Evolutionary conservation across 2,329 filamentous ascomycete species (phyloP), one percentile per base, ranked within the genome.

Genomic region (Aciculosporium take): DNA sequence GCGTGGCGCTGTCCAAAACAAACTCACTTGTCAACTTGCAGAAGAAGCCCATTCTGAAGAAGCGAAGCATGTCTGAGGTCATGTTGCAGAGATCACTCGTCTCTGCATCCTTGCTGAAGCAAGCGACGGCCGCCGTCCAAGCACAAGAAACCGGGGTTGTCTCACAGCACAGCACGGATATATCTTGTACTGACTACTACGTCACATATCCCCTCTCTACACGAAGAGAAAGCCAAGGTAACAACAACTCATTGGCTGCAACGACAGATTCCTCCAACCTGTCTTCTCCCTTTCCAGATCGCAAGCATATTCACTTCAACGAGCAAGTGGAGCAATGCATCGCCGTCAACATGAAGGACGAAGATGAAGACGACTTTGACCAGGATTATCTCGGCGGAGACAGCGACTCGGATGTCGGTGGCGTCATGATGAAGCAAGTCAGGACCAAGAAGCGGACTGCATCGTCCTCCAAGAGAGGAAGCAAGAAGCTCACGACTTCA

Each of bases 321-420:
- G 84, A 95, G 56, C 84, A 89, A 62, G 91, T 98, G 2, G 81
- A 88, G 57, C 89, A 96, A 58, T 95, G 88, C 58, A 95, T 95
- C 49, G 91, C 91, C 7, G 76, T 98, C 25, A 88, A 96, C 27
- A 72, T 78, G 51, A 93, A 93, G 63, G 78, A 84, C 48, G 80
- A 81, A 20, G 81, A 88, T 37, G 77, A 83, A 23, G 78, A 85
- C 40, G 77, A 83, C 9, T 71, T 81, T 10, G 72, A 77, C 20
- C 62, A 69, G 4, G 71, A 72, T 28, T 51, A 45, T 4, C 68
- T 63, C 44, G 67, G 67, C 32, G 72, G 76, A 40, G 74, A 79
- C 48, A 77, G 73, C 46, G 81, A 79, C 45, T 84, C 83, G 1
- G 82, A 89, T 44, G 84, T 88, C 50, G 81, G 77, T 13, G 81